Conservation (phyloP, 192 early-diverging fungal species). For the Pilaira anomala region DNA sequence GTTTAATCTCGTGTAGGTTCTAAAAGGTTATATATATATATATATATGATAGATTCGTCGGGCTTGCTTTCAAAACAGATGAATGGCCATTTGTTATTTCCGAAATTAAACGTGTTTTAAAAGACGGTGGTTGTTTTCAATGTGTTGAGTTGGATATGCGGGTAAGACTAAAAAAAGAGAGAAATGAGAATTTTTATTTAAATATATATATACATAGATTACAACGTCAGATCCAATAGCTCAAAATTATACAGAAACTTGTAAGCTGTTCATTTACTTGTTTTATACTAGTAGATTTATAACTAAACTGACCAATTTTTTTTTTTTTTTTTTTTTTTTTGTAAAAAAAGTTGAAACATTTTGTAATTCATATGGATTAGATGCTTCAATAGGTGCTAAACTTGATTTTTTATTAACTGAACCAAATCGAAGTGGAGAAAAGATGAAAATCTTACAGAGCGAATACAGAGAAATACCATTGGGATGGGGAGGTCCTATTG, state of each 20-base stretch:
- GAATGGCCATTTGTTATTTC: slow-evolving; percentile 26
- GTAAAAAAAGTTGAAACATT: slow-evolving; percentile 30
- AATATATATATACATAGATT: slow-evolving; percentile 1
- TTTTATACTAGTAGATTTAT: not conserved
- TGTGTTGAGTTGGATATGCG: slow-evolving; percentile 27
- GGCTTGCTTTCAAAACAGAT: slow-evolving; percentile 26
- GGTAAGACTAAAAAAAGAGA: slow-evolving; percentile 3
- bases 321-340: not conserved
- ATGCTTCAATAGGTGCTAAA: slow-evolving; percentile 26
- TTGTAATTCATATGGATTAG: slow-evolving; percentile 14
- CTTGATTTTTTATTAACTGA: slow-evolving; percentile 20
- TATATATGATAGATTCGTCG: slow-evolving; percentile 21
- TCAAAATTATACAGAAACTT: slow-evolving; percentile 8
- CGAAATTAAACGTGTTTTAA: slow-evolving; percentile 24
- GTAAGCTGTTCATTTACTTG: slow-evolving; percentile 15
- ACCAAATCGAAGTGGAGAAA: slow-evolving; percentile 9
- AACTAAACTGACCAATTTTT: not conserved
- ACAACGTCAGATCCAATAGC: slow-evolving; percentile 12
- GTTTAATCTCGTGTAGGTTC: no score
- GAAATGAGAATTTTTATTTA: not conserved
- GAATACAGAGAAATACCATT: slow-evolving; percentile 29
- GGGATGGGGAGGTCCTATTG: slow-evolving; percentile 30
- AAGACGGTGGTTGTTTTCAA: slow-evolving; percentile 27
- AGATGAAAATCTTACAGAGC: slow-evolving; percentile 22
- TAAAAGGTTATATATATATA: no score